Conservation (phyloP, 164 flowering plant genomes). For the Taxillus chinensis region DNA sequence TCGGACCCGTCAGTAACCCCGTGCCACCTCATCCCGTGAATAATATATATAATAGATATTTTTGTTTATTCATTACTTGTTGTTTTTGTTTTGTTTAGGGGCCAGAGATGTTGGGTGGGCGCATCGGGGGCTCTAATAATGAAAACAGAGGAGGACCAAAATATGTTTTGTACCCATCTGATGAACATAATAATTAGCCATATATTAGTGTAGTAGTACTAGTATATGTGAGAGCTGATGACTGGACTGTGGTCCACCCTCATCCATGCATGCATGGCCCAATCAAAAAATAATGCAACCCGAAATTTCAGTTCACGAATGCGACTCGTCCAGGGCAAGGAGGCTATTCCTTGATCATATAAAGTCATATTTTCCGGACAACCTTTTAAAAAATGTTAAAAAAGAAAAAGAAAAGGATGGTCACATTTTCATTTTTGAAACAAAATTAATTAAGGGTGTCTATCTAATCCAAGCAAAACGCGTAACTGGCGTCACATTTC, state of each 20-base stretch:
- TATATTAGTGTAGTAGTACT: not conserved
- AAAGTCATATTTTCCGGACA: too few relatives aligned
- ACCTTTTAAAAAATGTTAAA: too few relatives aligned
- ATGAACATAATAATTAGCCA: slow-evolving; percentile 10
- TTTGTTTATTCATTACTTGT: not conserved
- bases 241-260: slow-evolving; percentile 11
- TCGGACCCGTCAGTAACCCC: slow-evolving; percentile 3
- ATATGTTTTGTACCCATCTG: slow-evolving; percentile 17
- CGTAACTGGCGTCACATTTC: too few relatives aligned
- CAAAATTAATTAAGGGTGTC: too few relatives aligned
- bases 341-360: too few relatives aligned
- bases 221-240: slow-evolving; percentile 9
- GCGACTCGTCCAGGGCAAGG: not conserved
- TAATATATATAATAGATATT: slow-evolving; percentile 1
- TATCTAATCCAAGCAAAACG: too few relatives aligned
- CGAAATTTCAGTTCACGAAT: slow-evolving; percentile 3
- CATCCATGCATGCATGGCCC: too few relatives aligned
- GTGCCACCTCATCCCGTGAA: too few relatives aligned
- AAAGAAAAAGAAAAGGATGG: too few relatives aligned
- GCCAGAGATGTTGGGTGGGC: slow-evolving; percentile 5
- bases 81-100: not conserved
- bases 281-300: slow-evolving; percentile 16
- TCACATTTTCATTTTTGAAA: too few relatives aligned
- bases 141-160: slow-evolving; percentile 18
- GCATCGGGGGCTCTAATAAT: slow-evolving; percentile 12